These are phyloP conservation scores for Myrica gale DNA, from an alignment of 306 rosid species.

Conservation along the genomic window DNA sequence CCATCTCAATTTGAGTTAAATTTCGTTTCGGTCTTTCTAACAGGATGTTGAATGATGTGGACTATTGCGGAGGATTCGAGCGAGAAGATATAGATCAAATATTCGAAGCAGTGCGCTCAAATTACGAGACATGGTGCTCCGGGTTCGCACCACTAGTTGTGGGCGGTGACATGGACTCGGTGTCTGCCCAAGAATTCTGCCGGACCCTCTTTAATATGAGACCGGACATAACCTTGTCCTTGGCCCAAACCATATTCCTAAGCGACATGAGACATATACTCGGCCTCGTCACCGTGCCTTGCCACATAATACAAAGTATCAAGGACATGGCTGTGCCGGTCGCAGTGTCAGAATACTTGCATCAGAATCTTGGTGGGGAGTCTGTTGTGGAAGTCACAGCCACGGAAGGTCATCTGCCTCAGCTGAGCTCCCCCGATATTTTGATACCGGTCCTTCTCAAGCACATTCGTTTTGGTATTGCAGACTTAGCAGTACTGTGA, in stretches of 20 bases:
- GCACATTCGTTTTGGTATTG: slow-evolving; percentile 41
- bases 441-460: slow-evolving; percentile 41
- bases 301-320: slow-evolving; percentile 47
- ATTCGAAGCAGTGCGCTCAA: slow-evolving; percentile 43
- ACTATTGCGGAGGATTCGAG: slow-evolving; percentile 26
- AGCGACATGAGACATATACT: slow-evolving; percentile 39
- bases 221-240: slow-evolving; percentile 45
- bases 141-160: slow-evolving; percentile 52
- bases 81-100: slow-evolving; percentile 43
- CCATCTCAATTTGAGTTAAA: too few relatives aligned
- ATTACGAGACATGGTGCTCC: slow-evolving; percentile 54
- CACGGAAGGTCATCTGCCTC: slow-evolving; percentile 51
- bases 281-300: slow-evolving; percentile 27
- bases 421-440: slow-evolving; percentile 48
- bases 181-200: slow-evolving; percentile 50
- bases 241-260: slow-evolving; percentile 45
- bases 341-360: slow-evolving; percentile 41
- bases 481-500: too few relatives aligned
- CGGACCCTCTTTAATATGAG: slow-evolving; percentile 53
- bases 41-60: background rate
- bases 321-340: slow-evolving; percentile 51
- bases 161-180: slow-evolving; percentile 55
- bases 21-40: too few relatives aligned
- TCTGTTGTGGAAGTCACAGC: slow-evolving; percentile 50
- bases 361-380: slow-evolving; percentile 34